Conservation (phyloP, 2,329 filamentous ascomycete genomes). For the Thermothelomyces thermophilus region DNA sequence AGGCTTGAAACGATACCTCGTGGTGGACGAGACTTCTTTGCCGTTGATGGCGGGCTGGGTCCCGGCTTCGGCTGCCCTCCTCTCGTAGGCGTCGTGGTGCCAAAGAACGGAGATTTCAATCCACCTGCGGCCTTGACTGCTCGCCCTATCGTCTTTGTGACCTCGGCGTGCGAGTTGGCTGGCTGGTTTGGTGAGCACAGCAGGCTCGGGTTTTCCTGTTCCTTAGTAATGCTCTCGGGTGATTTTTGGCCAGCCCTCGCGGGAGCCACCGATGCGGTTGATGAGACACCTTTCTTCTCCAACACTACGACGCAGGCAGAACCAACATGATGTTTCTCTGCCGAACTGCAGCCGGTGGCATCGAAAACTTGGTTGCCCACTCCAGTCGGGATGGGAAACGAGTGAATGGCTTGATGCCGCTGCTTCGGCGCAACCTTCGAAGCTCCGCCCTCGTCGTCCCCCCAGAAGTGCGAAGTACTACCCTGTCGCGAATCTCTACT, state of each 20-base stretch:
- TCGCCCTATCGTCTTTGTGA: not conserved
- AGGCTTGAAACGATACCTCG: constrained; percentile 47
- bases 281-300: not conserved
- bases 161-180: not conserved
- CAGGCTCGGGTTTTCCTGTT: not conserved
- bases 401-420: not conserved
- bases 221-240: not conserved
- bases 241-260: not conserved
- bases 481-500: not conserved
- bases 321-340: not conserved
- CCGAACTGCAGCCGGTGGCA: not conserved
- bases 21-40: constrained; percentile 23
- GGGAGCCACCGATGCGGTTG: not conserved
- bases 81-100: not conserved
- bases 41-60: constrained; percentile 7
- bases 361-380: not conserved
- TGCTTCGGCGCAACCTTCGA: not conserved
- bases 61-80: not conserved
- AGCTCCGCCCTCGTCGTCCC: not conserved
- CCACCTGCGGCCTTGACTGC: constrained; percentile 20
- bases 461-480: constrained; percentile 18
- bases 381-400: no score
- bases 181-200: not conserved
- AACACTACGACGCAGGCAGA: not conserved
- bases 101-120: constrained; percentile 33